These are phyloP conservation scores for Hymenoscyphus albidus DNA, from an alignment of 2,329 filamentous ascomycete genomes.

Conservation along the genomic window DNA sequence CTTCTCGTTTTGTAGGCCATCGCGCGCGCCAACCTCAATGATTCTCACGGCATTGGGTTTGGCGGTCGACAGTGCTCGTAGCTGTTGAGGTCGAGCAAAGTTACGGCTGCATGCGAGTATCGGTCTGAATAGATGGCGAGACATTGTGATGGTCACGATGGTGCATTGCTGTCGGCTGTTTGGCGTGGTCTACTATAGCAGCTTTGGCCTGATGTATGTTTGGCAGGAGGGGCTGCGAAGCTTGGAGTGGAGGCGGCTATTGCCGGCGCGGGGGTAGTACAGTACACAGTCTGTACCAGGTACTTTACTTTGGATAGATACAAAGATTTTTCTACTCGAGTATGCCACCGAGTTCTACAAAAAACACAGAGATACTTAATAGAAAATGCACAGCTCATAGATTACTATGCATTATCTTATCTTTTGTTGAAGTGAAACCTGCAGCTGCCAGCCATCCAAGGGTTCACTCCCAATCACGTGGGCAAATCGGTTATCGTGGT, in stretches of 20 bases:
- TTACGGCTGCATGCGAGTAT: constrained; percentile 10
- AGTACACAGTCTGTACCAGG: too few species aligned
- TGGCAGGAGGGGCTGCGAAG: background rate
- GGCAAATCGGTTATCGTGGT: constrained; percentile 10
- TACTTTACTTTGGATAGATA: too few species aligned
- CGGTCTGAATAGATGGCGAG: constrained; percentile 9
- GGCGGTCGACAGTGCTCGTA: constrained; percentile 26
- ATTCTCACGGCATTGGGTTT: constrained; percentile 49
- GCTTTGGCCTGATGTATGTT: background rate
- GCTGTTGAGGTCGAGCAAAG: constrained; percentile 12
- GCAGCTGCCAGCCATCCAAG: too few species aligned
- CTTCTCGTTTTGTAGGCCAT: constrained; percentile 86
- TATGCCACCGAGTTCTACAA: too few species aligned
- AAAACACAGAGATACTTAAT: too few species aligned
- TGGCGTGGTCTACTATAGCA: background rate
- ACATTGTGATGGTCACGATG: background rate
- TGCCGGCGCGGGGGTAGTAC: background rate
- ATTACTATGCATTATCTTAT: too few species aligned
- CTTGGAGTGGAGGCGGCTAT: background rate
- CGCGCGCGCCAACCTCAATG: constrained; percentile 79
- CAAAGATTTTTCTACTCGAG: too few species aligned
- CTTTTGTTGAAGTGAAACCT: too few species aligned
- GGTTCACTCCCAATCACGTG: constrained; percentile 3
- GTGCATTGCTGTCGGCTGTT: constrained; percentile 6
- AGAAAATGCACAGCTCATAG: too few species aligned